Evolutionary conservation across 2,329 filamentous ascomycete species (phyloP).

Genomic region (Colletotrichum liaoningense): DNA sequence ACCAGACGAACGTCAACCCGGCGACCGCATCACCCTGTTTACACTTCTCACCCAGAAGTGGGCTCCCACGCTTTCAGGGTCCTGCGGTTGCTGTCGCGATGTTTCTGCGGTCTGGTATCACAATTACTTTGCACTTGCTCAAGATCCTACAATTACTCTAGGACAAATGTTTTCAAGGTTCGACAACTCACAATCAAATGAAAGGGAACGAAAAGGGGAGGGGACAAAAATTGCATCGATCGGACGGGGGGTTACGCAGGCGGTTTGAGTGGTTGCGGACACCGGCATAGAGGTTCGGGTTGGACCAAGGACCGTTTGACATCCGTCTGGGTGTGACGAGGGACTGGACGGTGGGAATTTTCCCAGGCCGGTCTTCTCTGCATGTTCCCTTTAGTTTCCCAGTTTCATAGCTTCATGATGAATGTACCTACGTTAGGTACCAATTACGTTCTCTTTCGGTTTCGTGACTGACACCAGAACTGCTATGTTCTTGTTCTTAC

Average conservation of each 20-base stretch:
- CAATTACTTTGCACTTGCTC: conserved; percentile 21
- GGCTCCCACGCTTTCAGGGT: background rate
- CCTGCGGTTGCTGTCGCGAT: background rate
- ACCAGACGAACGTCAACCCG: background rate
- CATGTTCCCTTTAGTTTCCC: background rate
- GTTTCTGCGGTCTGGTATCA: background rate
- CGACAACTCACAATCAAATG: background rate
- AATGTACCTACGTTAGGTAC: background rate
- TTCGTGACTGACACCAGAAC: background rate
- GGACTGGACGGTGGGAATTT: background rate
- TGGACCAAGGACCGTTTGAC: background rate
- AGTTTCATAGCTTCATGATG: conserved; percentile 3
- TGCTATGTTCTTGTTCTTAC: background rate
- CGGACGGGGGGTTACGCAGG: too few species aligned
- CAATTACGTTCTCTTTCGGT: background rate
- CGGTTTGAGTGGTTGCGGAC: background rate
- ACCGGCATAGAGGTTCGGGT: background rate
- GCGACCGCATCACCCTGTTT: background rate
- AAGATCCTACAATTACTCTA: background rate
- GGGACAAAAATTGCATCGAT: background rate
- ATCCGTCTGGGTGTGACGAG: background rate
- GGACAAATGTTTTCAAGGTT: background rate
- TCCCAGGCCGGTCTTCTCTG: background rate
- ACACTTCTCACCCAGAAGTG: background rate
- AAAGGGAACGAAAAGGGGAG: background rate